Percentiles rank a stretch among this genome's conserved stretches.
Conservation (phyloP, 768 basidiomycete genomes). For the Megacollybia marginata region DNA sequence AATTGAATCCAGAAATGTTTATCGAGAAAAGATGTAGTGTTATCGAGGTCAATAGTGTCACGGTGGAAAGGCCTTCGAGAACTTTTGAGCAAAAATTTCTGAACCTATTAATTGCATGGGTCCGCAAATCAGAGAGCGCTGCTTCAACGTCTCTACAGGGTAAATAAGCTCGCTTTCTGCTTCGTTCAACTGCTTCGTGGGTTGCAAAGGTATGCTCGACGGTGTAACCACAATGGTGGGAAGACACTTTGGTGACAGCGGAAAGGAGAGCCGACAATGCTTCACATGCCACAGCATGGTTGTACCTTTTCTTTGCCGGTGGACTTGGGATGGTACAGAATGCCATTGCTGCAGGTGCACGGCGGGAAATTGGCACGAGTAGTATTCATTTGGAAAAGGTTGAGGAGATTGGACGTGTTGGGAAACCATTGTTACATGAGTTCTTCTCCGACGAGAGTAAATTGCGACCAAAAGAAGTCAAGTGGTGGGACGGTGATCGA, state of each 20-base stretch:
- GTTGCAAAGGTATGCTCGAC: too few species aligned
- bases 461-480: not conserved
- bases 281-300: not conserved
- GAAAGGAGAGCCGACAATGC: not conserved
- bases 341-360: slow-evolving; percentile 2
- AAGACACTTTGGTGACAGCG: not conserved
- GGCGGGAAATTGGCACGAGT: not conserved
- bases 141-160: too few species aligned
- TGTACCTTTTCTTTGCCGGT: slow-evolving; percentile 1
- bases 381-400: slow-evolving; percentile 1
- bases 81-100: too few species aligned
- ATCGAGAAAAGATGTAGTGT: too few species aligned
- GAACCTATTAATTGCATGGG: too few species aligned
- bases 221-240: too few species aligned
- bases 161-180: too few species aligned
- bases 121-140: too few species aligned
- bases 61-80: too few species aligned
- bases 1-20: too few species aligned
- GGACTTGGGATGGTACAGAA: slow-evolving; percentile 7
- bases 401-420: not conserved
- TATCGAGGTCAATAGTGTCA: too few species aligned
- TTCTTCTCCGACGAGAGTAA: slow-evolving; percentile 1
- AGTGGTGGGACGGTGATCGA: not conserved
- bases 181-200: too few species aligned
- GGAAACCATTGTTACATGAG: not conserved